Conservation (phyloP, 2,329 filamentous ascomycete genomes). For the Hypoxylon sp. region DNA sequence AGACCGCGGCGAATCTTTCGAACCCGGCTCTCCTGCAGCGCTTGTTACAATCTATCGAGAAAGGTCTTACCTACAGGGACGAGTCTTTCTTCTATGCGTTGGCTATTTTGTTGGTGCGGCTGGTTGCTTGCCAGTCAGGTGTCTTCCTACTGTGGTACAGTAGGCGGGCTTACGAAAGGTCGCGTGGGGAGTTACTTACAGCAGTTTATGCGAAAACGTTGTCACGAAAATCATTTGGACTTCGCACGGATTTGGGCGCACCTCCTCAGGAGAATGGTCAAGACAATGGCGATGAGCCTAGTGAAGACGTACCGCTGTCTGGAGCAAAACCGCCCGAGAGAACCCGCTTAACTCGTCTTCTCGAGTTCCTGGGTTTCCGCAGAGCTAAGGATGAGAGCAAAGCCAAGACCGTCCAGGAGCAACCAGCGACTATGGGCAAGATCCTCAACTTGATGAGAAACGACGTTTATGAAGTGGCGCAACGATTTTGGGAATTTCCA, state of each 20-base stretch:
- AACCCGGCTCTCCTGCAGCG: conserved; percentile 80
- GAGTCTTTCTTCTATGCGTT: conserved; percentile 76
- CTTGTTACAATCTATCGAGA: conserved; percentile 76
- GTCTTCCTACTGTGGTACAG: conserved; percentile 85
- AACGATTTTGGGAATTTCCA: conserved; percentile 90
- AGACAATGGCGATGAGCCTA: conserved; percentile 37
- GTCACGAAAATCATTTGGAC: conserved; percentile 70
- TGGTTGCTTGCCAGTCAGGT: conserved; percentile 74
- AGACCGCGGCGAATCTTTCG: conserved; percentile 69
- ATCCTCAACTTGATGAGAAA: conserved; percentile 89
- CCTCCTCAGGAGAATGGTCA: conserved; percentile 35
- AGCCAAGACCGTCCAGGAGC: conserved; percentile 55
- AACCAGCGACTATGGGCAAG: conserved; percentile 86
- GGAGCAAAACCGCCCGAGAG: conserved; percentile 45
- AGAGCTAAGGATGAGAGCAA: conserved; percentile 43
- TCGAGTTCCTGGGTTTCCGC: conserved; percentile 50
- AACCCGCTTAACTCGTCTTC: conserved; percentile 48
- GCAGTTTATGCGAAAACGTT: conserved; percentile 86
- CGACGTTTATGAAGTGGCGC: conserved; percentile 86
- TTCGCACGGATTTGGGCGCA: conserved; percentile 54
- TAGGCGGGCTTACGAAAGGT: conserved; percentile 86
- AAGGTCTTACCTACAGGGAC: conserved; percentile 63
- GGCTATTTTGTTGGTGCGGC: conserved; percentile 71
- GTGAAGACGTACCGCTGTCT: conserved; percentile 48
- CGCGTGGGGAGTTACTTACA: conserved; percentile 86